Evolutionary conservation across 108 stramenopile species (phyloP).

Genomic region (Cyclotella sp.): DNA sequence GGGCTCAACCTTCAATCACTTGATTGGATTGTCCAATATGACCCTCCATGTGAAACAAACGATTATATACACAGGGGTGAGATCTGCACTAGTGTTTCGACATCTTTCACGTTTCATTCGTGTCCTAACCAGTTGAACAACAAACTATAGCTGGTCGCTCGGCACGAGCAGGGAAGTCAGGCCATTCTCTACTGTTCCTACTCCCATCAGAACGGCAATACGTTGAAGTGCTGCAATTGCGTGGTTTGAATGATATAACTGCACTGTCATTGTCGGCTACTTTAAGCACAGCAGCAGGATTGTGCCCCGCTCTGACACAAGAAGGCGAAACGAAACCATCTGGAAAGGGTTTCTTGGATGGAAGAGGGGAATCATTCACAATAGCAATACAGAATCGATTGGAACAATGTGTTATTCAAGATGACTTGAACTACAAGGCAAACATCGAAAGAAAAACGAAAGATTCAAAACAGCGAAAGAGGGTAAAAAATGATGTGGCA

Average conservation of each 20-base stretch:
- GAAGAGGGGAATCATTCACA: constrained; percentile 72
- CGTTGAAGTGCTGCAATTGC: constrained; percentile 76
- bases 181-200: constrained; percentile 88
- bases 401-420: constrained; percentile 47
- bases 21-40: constrained; percentile 95
- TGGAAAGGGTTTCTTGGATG: constrained; percentile 52
- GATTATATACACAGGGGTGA: constrained; percentile 88
- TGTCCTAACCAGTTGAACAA: not conserved
- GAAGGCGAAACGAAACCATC: constrained; percentile 54
- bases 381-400: constrained; percentile 60
- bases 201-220: constrained; percentile 90
- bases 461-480: constrained; percentile 46
- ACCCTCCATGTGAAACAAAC: constrained; percentile 89
- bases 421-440: constrained; percentile 49
- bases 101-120: not conserved
- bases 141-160: constrained; percentile 72
- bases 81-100: not conserved
- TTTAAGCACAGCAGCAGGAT: constrained; percentile 65
- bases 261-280: constrained; percentile 79
- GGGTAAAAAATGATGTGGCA: constrained; percentile 45
- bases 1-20: constrained; percentile 88
- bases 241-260: constrained; percentile 66
- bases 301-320: constrained; percentile 62
- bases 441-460: constrained; percentile 44
- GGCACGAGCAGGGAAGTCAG: constrained; percentile 86